These are phyloP conservation scores for Cryphonectria japonica DNA, from an alignment of 2,329 filamentous ascomycete species.

Conservation along the genomic window DNA sequence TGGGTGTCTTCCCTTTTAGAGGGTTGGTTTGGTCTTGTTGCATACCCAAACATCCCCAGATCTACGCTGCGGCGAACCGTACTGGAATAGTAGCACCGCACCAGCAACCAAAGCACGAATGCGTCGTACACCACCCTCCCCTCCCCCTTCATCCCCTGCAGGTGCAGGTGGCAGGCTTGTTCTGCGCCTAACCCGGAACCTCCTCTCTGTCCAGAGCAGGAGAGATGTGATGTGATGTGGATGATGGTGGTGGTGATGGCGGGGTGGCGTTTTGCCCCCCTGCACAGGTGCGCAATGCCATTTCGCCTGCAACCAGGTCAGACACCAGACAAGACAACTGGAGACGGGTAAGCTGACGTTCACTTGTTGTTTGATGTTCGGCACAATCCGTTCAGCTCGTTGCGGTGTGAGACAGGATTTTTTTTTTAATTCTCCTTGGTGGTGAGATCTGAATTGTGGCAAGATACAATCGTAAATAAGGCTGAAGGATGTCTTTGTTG, in stretches of 20 bases:
- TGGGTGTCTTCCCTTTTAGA: not conserved
- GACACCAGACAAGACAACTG: not conserved
- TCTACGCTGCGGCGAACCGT: not conserved
- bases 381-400: not conserved
- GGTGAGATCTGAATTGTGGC: not conserved
- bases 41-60: not conserved
- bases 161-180: not conserved
- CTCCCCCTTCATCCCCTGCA: not conserved
- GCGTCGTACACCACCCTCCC: not conserved
- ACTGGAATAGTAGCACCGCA: not conserved
- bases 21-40: not conserved
- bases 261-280: not conserved
- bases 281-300: not conserved
- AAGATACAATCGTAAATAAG: not conserved
- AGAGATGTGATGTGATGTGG: not conserved
- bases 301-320: not conserved
- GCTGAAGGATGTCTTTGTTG: not conserved
- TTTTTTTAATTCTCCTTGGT: not conserved
- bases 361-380: not conserved
- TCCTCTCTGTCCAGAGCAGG: not conserved
- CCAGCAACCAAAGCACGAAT: not conserved
- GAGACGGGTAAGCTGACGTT: not conserved
- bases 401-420: conserved; percentile 8
- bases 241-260: not conserved
- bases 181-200: not conserved